Base-by-base conservation (phyloP, 306 rosid genomes). In the Vachellia pachyceras region DNA sequence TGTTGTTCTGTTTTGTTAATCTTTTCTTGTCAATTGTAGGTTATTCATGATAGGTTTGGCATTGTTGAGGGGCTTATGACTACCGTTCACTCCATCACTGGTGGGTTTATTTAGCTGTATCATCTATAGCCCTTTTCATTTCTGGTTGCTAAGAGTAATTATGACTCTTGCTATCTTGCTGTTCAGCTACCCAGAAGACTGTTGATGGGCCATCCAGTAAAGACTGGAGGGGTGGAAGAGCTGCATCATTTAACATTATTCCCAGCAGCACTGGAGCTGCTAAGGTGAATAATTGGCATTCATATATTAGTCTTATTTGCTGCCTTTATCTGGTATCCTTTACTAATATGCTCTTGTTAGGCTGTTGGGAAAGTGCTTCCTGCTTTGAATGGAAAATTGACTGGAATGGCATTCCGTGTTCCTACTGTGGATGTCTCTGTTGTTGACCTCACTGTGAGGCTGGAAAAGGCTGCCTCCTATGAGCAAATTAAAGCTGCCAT, bases 31-130 rank as follows among this genome's bases (percentile, higher is more conserved):
- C 20, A 22, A 61, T 63, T 80, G 25, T 74, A 93, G 98, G 98
- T 91, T 58, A 94, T 94, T 68, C 74, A 94, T n/a, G 98, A 94
- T 54, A 89, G 89, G 72, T 91, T 94, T 22, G 98, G 98, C 77
- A 91, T 94, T 70, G 88, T 91, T 45, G 98, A 94, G 95, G 97
- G 92, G 80, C 90, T 94, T 35, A 91, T 94, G 98, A 90, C 98
- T 15, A 91, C 98, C 1, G 94, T 91, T 58, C 98, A 94, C 55
- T 75, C 98, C 63, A 94, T 91, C 42, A 94, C 97, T 3, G 98
- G 98, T 94, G 75, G 69, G 91, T 11, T 10, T 76, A 3, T 3
- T 39, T 49, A 40, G 15, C 55, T 5, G 1, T 25, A 25, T 6
- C 40, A 5, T 46, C 25, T 60, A 52, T 60, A 52, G 3, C 29